These are phyloP conservation scores for Penicillium manginii DNA, from an alignment of 495 filamentous ascomycete genomes.

Conservation along the genomic window DNA sequence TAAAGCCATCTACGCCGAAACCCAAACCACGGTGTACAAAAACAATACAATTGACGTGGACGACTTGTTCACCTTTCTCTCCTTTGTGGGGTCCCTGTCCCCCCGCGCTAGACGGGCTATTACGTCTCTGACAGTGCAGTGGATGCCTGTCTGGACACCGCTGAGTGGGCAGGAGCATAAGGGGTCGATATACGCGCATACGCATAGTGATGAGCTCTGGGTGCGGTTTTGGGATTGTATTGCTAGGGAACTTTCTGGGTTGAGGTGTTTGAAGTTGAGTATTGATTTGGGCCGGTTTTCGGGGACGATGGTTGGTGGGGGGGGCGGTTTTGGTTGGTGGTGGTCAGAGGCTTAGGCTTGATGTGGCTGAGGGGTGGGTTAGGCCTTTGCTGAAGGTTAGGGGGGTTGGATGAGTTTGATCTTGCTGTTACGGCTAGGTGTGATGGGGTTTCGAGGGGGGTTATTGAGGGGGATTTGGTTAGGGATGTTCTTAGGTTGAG, in stretches of 20 bases:
- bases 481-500: slow-evolving; percentile 36
- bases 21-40: slow-evolving; percentile 34
- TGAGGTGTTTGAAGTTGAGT: slow-evolving; percentile 30
- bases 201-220: slow-evolving; percentile 47
- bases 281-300: slow-evolving; percentile 43
- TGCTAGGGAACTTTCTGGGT: slow-evolving; percentile 16
- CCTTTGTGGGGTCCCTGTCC: slow-evolving; percentile 33
- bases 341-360: slow-evolving; percentile 29
- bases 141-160: slow-evolving; percentile 44
- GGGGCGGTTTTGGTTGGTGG: slow-evolving; percentile 16
- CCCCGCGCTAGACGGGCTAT: slow-evolving; percentile 17
- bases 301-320: slow-evolving; percentile 18
- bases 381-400: slow-evolving; percentile 37
- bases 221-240: slow-evolving; percentile 38
- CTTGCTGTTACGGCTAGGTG: slow-evolving; percentile 44
- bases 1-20: slow-evolving; percentile 46
- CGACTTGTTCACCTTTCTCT: slow-evolving; percentile 47
- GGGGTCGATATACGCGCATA: slow-evolving; percentile 44
- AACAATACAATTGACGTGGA: slow-evolving; percentile 41
- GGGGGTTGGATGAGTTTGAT: slow-evolving; percentile 38
- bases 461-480: slow-evolving; percentile 33
- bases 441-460: slow-evolving; percentile 33
- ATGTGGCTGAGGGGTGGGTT: slow-evolving; percentile 36
- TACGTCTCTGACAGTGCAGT: slow-evolving; percentile 36
- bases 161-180: slow-evolving; percentile 37